Evolutionary conservation across 805 yeast genomes (phyloP).

Genomic region (Saccharomycopsis schoenii): DNA sequence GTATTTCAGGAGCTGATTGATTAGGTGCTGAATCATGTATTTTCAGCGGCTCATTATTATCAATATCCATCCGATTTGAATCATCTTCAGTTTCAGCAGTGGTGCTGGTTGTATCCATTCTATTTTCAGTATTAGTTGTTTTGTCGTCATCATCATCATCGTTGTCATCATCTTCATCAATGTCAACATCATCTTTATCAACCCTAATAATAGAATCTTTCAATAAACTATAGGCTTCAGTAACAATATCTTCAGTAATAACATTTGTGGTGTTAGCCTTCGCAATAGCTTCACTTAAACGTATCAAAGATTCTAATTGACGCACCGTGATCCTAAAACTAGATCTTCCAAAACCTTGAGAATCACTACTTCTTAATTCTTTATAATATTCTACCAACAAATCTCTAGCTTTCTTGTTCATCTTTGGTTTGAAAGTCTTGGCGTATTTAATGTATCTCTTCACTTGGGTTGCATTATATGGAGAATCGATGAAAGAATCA

Average conservation of each 20-base stretch:
- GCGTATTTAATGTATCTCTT: conserved; percentile 87
- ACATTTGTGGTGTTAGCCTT: conserved; percentile 91
- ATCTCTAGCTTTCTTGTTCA: conserved; percentile 74
- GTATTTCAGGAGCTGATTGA: conserved; percentile 13
- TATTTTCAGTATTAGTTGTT: conserved; percentile 13
- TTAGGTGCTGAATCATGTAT: background rate
- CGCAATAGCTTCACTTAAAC: conserved; percentile 93
- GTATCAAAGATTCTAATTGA: conserved; percentile 88
- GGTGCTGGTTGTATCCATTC: no score
- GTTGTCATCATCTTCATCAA: conserved; percentile 51
- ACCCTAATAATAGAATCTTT: conserved; percentile 89
- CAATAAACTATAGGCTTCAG: conserved; percentile 84
- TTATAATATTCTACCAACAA: conserved; percentile 70
- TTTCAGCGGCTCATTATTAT: conserved; percentile 8
- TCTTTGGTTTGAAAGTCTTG: conserved; percentile 80
- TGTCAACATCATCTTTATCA: conserved; percentile 84
- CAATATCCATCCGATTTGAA: conserved; percentile 1
- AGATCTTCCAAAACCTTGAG: conserved; percentile 76
- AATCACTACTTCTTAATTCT: conserved; percentile 80
- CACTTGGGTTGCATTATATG: conserved; percentile 80
- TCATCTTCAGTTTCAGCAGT: conserved; percentile 7
- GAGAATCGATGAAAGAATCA: conserved; percentile 85
- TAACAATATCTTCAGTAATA: conserved; percentile 74
- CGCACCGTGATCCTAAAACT: conserved; percentile 94
- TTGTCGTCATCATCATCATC: conserved; percentile 17